Base-by-base conservation (phyloP, 2,329 filamentous ascomycete genomes). In the Metarhizium rileyi region DNA sequence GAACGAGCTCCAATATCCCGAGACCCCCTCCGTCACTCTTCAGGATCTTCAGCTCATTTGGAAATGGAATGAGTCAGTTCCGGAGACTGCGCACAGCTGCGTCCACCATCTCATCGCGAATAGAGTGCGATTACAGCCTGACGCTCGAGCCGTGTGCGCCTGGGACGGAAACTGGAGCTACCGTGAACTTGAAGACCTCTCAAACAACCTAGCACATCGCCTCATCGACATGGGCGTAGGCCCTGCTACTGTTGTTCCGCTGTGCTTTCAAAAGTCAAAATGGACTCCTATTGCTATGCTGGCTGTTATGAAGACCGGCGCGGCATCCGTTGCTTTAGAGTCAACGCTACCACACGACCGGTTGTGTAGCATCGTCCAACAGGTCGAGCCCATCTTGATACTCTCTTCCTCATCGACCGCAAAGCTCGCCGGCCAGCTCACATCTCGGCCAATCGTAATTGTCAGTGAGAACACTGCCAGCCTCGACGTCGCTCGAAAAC, bases 251-350 rank as follows among this genome's bases (percentile, higher is more conserved):
- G 25, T 61, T 8, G 57, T 65, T 9, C 62, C 63, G 1, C 52
- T 67, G 18, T 63, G 56, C 41, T 66, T 67, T 43, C 60, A 63
- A n/a, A 68, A 67, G 52, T 66, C 64, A 3, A 56, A 54, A 33
- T 67, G 60, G 60, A 57, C 56, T 0, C 43, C 57, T 10, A 57
- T 66, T 3, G 58, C 61, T 1, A 59, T 64, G 51, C 50, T 68
- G 9, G 63, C 53, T 7, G 58, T 66, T 1, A 48, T 69, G 27
- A 66, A 65, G 46, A 59, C 64, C 26, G 64, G 64, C 7, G 61
- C 48, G 16, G 52, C 50, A 5, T 51, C 45, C 7, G 48, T 57
- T 5, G 33, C 43, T 10, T 12, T 57, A 7, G 52, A 57, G 38
- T 35, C 48, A 3, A 52, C 50, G 12, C 51, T 53, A n/a, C 56